phyloP scores from a whole-genome alignment of 352 stramenopile genomes.

The Phytophthora cajani region DNA sequence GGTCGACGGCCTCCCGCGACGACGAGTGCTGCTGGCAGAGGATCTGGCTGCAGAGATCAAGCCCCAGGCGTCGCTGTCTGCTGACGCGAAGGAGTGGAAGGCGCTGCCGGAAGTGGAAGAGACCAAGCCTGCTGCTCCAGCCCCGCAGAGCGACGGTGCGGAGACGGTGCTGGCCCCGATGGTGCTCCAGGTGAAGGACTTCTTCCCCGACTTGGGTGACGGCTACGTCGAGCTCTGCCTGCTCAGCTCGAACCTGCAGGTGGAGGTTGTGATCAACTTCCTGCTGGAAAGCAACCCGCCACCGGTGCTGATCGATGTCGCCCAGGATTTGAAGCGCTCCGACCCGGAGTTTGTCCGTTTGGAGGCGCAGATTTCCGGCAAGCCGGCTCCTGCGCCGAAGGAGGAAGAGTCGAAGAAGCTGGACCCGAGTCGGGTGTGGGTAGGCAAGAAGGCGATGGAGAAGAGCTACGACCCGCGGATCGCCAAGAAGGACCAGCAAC shows the following conservation, averaged over 20 bases:
- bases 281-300: slow-evolving; percentile 61
- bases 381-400: slow-evolving; percentile 13
- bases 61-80: slow-evolving; percentile 7
- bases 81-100: slow-evolving; percentile 23
- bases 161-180: slow-evolving; percentile 36
- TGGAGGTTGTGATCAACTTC: slow-evolving; percentile 68
- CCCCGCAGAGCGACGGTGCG: slow-evolving; percentile 3
- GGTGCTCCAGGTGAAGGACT: slow-evolving; percentile 64
- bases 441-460: slow-evolving; percentile 69
- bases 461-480: slow-evolving; percentile 70
- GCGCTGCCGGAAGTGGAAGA: slow-evolving; percentile 13
- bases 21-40: slow-evolving; percentile 38
- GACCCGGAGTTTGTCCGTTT: slow-evolving; percentile 38
- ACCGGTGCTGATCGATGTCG: slow-evolving; percentile 40
- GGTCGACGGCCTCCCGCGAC: slow-evolving; percentile 62
- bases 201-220: slow-evolving; percentile 65
- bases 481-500: slow-evolving; percentile 47
- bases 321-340: slow-evolving; percentile 35
- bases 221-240: slow-evolving; percentile 71
- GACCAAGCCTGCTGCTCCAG: slow-evolving; percentile 18
- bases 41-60: slow-evolving; percentile 28
- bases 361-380: slow-evolving; percentile 39
- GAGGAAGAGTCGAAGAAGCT: slow-evolving; percentile 48
- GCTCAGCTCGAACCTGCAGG: slow-evolving; percentile 47
- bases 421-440: slow-evolving; percentile 58